A percentile compares a stretch with the other conserved stretches of the same genome.
Conservation (phyloP, 768 basidiomycete species). For the Kwoniella newhampshirensis region DNA sequence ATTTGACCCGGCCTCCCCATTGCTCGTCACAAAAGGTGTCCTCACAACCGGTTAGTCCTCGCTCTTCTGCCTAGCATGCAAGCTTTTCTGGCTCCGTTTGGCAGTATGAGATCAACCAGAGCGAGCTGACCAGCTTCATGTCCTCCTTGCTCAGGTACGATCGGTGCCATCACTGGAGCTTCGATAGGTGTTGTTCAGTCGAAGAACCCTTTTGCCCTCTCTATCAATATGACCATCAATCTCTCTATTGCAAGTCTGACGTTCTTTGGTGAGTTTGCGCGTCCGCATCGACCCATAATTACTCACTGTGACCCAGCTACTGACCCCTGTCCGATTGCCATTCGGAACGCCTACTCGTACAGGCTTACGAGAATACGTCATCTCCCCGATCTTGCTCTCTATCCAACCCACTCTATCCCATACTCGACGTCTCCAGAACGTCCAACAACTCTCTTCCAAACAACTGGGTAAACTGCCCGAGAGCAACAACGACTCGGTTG, state of each 20-base stretch:
- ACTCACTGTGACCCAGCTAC: background rate
- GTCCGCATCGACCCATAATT: background rate
- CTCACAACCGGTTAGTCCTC: conserved; percentile 29
- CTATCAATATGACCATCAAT: conserved; percentile 67
- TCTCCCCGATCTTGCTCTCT: conserved; percentile 64
- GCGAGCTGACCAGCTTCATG: conserved; percentile 1
- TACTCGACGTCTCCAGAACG: conserved; percentile 19
- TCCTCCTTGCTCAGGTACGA: conserved; percentile 57
- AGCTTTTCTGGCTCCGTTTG: conserved; percentile 32
- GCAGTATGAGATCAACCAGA: too few species aligned
- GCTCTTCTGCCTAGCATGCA: too few species aligned
- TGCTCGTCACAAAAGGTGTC: conserved; percentile 39
- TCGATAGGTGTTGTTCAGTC: conserved; percentile 59
- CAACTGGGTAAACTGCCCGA: conserved; percentile 24
- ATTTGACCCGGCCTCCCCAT: conserved; percentile 42
- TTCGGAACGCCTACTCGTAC: background rate
- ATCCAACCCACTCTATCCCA: conserved; percentile 59
- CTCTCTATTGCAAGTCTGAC: conserved; percentile 68
- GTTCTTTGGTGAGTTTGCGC: conserved; percentile 70
- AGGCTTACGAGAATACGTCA: conserved; percentile 76
- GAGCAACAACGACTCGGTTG: conserved; percentile 2
- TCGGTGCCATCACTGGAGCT: conserved; percentile 59
- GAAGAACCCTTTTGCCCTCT: conserved; percentile 59
- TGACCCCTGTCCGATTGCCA: background rate
- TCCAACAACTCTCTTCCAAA: conserved; percentile 12